Percentiles rank a stretch among this genome's conserved stretches.
Conservation (phyloP, 1,284 basidiomycete species). For the Puccinia sorghi region DNA sequence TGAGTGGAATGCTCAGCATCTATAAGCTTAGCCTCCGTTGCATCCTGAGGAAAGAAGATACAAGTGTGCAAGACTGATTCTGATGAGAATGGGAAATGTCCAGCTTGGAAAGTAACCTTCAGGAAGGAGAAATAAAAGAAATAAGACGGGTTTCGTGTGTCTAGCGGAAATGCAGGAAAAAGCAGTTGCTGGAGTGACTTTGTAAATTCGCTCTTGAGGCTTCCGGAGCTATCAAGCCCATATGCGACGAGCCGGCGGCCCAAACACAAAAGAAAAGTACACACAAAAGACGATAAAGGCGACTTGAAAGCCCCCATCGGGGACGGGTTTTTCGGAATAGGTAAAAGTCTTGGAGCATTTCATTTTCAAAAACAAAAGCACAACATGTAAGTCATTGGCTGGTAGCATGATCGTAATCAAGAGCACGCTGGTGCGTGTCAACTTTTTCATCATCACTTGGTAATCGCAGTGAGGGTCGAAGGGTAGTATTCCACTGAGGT, state of each 20-base stretch:
- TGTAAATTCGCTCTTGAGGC: not conserved
- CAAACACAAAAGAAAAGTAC: slow-evolving; percentile 15
- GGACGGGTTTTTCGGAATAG: not conserved
- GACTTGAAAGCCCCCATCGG: slow-evolving; percentile 4
- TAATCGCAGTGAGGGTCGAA: slow-evolving; percentile 30
- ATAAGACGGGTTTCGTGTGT: not conserved
- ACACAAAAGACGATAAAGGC: not conserved
- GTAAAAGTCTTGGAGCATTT: not conserved
- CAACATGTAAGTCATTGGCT: not conserved
- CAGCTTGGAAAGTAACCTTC: slow-evolving; percentile 3
- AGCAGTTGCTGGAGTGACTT: not conserved
- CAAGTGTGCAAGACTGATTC: not conserved
- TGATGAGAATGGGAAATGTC: slow-evolving; percentile 5
- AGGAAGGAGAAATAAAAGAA: not conserved
- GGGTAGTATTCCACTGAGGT: slow-evolving; percentile 34
- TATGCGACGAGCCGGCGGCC: not conserved
- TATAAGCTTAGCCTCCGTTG: not conserved
- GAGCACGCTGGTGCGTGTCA: slow-evolving; percentile 41
- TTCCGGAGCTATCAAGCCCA: slow-evolving; percentile 7
- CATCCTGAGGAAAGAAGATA: slow-evolving; percentile 7
- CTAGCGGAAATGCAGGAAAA: not conserved
- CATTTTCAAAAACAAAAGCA: slow-evolving; percentile 4
- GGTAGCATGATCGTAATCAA: slow-evolving; percentile 36
- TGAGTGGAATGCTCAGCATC: slow-evolving; percentile 17
- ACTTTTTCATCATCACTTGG: slow-evolving; percentile 36